phyloP scores from a whole-genome alignment of 257 asterid genomes.

The Nicotiana attenuata region DNA sequence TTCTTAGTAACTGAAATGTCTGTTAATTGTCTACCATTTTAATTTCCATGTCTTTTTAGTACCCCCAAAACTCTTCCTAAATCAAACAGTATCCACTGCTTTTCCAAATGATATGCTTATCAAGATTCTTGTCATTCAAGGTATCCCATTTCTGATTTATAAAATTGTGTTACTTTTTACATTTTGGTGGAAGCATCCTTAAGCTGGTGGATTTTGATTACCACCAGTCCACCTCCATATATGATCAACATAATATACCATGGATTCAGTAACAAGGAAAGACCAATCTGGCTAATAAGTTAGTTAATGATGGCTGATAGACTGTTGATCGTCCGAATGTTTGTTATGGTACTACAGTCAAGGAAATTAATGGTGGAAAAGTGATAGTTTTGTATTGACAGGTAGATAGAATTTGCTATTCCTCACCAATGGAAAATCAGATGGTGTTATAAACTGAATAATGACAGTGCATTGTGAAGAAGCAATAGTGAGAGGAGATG shows the following conservation, averaged over 20 bases:
- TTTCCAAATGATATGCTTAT: not conserved
- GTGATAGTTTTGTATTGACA: too few relatives aligned
- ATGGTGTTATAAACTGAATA: too few relatives aligned
- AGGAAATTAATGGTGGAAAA: too few relatives aligned
- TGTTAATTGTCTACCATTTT: not conserved
- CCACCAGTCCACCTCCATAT: not conserved
- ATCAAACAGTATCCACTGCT: not conserved
- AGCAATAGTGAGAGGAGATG: too few relatives aligned
- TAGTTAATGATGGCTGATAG: too few relatives aligned
- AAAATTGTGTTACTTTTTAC: not conserved
- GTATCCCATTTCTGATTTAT: not conserved
- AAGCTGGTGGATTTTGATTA: not conserved
- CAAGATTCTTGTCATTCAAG: not conserved
- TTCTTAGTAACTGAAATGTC: not conserved
- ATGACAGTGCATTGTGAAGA: too few relatives aligned
- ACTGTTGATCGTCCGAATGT: too few relatives aligned
- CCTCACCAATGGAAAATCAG: too few relatives aligned
- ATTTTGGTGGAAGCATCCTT: not conserved
- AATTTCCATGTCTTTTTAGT: not conserved
- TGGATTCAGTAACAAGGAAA: too few relatives aligned
- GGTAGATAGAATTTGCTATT: too few relatives aligned
- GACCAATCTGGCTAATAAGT: too few relatives aligned
- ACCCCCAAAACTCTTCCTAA: not conserved
- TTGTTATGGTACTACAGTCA: too few relatives aligned
- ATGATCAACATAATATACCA: not conserved